Evolutionary conservation across 345 rosid genomes (phyloP), one percentile per base, ranked within the genome.

Genomic region (Abelmoschus esculentus): DNA sequence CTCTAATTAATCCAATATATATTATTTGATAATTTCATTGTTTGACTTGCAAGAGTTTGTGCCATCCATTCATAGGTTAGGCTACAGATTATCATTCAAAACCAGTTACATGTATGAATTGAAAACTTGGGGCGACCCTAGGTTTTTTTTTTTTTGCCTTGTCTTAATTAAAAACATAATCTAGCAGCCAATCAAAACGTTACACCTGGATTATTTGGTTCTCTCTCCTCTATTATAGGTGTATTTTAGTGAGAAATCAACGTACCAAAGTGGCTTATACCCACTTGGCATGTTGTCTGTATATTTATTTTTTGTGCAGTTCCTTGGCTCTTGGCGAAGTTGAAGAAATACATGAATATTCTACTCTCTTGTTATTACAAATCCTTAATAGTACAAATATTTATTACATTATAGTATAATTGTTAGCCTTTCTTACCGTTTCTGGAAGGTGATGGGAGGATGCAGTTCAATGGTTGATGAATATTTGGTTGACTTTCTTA

Each of bases 211-310:
- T 2, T 8, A 5, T 32, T 29, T 29, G n/a, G 5, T 34, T 67
- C 82, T 66, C 80, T 76, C 80, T 79, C 80, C 26, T 70, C 79
- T 13, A 77, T 77, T 75, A 79, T 74, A 38, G 57, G 54, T 57
- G 3, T 67, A 61, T 72, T 74, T 69, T 32, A 58, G 32, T 67
- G 61, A 68, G 38, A 72, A 77, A 69, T 62, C 53, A 67, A 34
- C 38, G 15, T 46, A 14, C 58, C 57, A 7, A 70, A 57, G 42
- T 44, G 22, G 64, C 38, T 66, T 28, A 62, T 28, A 62, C 72
- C 74, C 77, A 72, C 68, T 70, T 78, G 86, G 73, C 9, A 13
- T 60, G 61, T 52, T 60, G 61, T 52, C 26, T 22, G 26, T 38
- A 2, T 38, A 8, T 40, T 7, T 40, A 40, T 40, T 1, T 26